phyloP scores from a whole-genome alignment of 371 early-diverging fungal species.

The Blyttiomyces sp. region DNA sequence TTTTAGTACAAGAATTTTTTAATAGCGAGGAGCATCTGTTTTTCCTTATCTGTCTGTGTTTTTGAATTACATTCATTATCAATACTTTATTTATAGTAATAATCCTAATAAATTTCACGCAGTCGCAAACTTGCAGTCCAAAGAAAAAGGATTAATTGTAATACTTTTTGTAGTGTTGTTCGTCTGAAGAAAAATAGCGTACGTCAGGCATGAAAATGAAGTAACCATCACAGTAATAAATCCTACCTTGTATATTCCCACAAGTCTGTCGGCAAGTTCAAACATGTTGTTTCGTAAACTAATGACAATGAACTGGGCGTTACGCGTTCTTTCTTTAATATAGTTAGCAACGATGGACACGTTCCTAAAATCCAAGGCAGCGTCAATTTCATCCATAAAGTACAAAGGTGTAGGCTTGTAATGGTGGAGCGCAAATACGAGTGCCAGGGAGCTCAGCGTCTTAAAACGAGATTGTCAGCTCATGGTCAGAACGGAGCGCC shows the following conservation, averaged over 20 bases:
- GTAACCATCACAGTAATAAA: too few species aligned
- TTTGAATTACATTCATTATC: too few species aligned
- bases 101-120: too few species aligned
- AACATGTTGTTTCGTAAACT: conserved; percentile 99
- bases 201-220: neutral
- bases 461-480: conserved; percentile 25
- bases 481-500: too few species aligned
- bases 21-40: too few species aligned
- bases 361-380: conserved; percentile 99
- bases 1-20: too few species aligned
- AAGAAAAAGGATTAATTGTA: conserved; percentile 72
- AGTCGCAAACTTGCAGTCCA: too few species aligned
- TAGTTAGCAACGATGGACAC: conserved; percentile 99
- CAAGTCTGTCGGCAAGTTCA: conserved; percentile 96
- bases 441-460: conserved; percentile 96
- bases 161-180: conserved; percentile 84
- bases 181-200: conserved; percentile 43
- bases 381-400: conserved; percentile 99
- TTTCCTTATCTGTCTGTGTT: too few species aligned
- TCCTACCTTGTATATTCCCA: conserved; percentile 95
- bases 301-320: conserved; percentile 99
- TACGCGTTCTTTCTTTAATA: conserved; percentile 95
- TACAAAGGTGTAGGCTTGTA: conserved; percentile 99
- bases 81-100: too few species aligned
- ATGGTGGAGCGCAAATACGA: conserved; percentile 99